A percentile compares a stretch with the other conserved stretches of the same genome.
phyloP scores from a whole-genome alignment of 73 alveolate genomes.

The Stentor coeruleus region DNA sequence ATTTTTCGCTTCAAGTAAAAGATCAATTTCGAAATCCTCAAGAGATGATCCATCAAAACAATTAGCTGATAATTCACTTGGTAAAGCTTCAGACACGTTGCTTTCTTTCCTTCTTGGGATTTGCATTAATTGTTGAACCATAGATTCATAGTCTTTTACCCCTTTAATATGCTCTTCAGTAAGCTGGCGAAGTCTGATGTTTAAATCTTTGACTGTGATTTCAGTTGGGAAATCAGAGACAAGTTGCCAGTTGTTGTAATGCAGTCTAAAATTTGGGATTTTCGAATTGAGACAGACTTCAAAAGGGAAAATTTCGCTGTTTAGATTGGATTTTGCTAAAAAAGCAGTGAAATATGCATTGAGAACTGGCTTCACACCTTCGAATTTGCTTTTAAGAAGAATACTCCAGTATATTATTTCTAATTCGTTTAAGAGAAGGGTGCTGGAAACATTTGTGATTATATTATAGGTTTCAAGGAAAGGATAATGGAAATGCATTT shows the following conservation, averaged over 20 bases:
- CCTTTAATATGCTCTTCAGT: neutral
- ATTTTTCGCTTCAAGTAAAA: no score
- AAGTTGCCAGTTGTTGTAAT: constrained; percentile 8
- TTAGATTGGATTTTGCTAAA: neutral
- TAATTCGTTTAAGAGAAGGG: neutral
- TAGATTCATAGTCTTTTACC: constrained; percentile 8
- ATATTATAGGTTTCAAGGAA: no score
- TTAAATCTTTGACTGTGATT: neutral
- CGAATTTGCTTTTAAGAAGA: neutral
- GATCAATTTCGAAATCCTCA: no score
- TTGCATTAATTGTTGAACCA: neutral
- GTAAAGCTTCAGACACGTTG: neutral
- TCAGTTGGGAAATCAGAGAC: neutral
- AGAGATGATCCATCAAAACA: no score
- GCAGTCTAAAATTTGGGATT: neutral
- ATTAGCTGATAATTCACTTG: no score
- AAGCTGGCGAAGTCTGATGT: neutral
- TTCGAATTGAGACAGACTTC: neutral
- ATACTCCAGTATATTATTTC: constrained; percentile 6
- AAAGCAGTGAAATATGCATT: neutral
- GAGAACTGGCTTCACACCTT: neutral
- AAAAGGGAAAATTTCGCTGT: neutral
- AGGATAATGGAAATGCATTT: no score
- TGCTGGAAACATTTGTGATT: neutral
- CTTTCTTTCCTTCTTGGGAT: constrained; percentile 24